Evolutionary conservation across 2,329 filamentous ascomycete genomes (phyloP), one percentile per base, ranked within the genome.

Genomic region (Diaporthe ampelina): DNA sequence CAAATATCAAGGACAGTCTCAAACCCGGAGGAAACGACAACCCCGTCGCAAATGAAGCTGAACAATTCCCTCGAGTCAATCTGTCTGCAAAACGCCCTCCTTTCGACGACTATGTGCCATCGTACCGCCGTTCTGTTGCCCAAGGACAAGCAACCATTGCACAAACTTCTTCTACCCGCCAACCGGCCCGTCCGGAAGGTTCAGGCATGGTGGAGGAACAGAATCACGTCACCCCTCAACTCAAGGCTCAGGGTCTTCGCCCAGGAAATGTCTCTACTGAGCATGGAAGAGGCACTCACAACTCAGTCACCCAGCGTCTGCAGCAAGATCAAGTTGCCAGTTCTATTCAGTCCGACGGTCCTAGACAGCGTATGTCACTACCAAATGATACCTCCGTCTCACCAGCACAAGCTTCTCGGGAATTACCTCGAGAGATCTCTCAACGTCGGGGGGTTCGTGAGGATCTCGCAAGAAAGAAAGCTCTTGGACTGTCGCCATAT

Each of bases 371-470:
- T 9, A 45, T 70, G 19, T 74, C 74, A 13, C 61, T 76, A 0
- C 72, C 50, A 8, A 76, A 74, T 43, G 74, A 74, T n/a, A 65
- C 54, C 24, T 76, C 74, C 32, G 69, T 76, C 5, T 74, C 74
- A 15, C 37, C 61, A 21, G 45, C 56, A n/a, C 56, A 65, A 26
- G 35, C 70, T 9, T 17, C 72, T 37, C 40, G 52, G 17, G 48
- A 37, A 19, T 37, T 69, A 15, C 24, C 69, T 37, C 50, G 37
- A 37, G 10, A 58, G 5, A 26, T 1, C 1, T 43, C 61, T 21
- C 71, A 70, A 56, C 72, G 58, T 24, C 54, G 35, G 35, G 13
- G 21, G 43, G 17, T 15, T 17, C 26, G 29, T 29, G 61, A 54
- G 21, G n/a, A 17, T 15, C 35, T 29, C 26, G 32, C n/a, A 10